These are phyloP conservation scores for Cyberlindnera maritima DNA, from an alignment of 805 yeast genomes.

Conservation along the genomic window DNA sequence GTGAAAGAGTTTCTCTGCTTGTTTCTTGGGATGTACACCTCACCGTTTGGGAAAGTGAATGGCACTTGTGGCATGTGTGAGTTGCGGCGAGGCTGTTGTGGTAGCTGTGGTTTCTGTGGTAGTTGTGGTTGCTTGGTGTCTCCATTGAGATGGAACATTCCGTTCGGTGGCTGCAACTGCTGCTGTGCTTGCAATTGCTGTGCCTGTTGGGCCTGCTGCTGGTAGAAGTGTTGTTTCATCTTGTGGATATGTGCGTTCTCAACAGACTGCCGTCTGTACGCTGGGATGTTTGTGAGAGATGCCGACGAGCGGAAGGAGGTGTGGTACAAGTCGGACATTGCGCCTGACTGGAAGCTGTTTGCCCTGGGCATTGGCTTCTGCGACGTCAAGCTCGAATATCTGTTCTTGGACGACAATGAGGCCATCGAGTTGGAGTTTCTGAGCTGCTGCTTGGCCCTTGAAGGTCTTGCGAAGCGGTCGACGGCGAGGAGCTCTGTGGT, in stretches of 20 bases:
- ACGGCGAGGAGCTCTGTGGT: slow-evolving; percentile 22
- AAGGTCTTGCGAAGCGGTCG: slow-evolving; percentile 20
- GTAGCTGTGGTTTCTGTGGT: slow-evolving; percentile 4
- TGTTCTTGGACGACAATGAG: slow-evolving; percentile 1
- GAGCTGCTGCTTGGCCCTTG: slow-evolving; percentile 9
- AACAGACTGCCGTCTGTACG: slow-evolving; percentile 9
- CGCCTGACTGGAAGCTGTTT: slow-evolving; percentile 12
- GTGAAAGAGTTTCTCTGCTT: slow-evolving; percentile 23
- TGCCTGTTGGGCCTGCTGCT: slow-evolving; percentile 10
- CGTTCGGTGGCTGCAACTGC: background rate
- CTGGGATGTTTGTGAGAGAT: slow-evolving; percentile 4
- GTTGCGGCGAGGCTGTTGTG: slow-evolving; percentile 13
- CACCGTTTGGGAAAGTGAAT: slow-evolving; percentile 31
- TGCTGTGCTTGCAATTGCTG: background rate
- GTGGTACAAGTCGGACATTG: slow-evolving; percentile 1
- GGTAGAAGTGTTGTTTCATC: slow-evolving; percentile 12
- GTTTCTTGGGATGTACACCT: slow-evolving; percentile 28
- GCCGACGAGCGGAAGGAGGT: slow-evolving; percentile 10
- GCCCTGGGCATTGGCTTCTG: slow-evolving; percentile 4
- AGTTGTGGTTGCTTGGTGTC: background rate
- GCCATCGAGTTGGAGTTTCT: slow-evolving; percentile 4
- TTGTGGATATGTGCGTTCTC: slow-evolving; percentile 11
- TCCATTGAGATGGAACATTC: background rate
- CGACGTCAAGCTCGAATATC: background rate
- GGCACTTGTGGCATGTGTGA: slow-evolving; percentile 19